Base-by-base conservation (phyloP, 2,329 filamentous ascomycete genomes). In the Tolypocladium ovalisporum region DNA sequence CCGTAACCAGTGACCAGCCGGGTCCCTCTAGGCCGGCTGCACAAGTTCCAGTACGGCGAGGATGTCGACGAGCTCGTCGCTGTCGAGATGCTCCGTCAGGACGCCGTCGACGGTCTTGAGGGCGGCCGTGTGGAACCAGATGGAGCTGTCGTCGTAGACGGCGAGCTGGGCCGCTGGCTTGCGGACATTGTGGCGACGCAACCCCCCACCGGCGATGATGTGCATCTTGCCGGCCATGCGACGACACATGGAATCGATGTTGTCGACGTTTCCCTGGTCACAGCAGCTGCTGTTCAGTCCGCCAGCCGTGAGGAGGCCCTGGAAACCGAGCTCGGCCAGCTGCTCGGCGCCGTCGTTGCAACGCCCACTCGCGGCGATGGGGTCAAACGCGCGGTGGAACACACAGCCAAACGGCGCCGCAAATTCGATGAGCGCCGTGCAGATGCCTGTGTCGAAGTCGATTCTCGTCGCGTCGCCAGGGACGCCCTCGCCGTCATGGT, bases 351-450 rank as follows among this genome's bases (percentile, higher is more conserved):
- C 62, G 0, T 62, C 62, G 10, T 57, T 54, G 52, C 63, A 60
- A 10, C 62, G 58, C 37, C 61, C 52, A 12, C 58, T 54, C 6
- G 59, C 67, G 3, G 79, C 62, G 13, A 82, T 68, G 22, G 73
- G 69, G 63, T 84, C 81, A 58, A 82, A 81, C 2, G 81, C 81
- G 19, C 81, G 76, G 66, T 83, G 80, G 60, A 84, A 79, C n/a
- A 81, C 74, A 60, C 76, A 77, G 19, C 66, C 66, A 36, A 74
- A 73, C 2, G 76, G 78, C 8, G 60, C 63, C 0, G 79, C 76
- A 17, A 71, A 65, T 2, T 62, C 44, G 1, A 81, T 68, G 4
- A 84, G 73, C 55, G 62, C 60, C 2, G 37, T 55, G 63, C 76
- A 79, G 51, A 70, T 63, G n/a, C 65, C 61, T 8, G 63, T 60